Base-by-base conservation (phyloP, 148 eudicot genomes). In the Chenopodium berlandieri region DNA sequence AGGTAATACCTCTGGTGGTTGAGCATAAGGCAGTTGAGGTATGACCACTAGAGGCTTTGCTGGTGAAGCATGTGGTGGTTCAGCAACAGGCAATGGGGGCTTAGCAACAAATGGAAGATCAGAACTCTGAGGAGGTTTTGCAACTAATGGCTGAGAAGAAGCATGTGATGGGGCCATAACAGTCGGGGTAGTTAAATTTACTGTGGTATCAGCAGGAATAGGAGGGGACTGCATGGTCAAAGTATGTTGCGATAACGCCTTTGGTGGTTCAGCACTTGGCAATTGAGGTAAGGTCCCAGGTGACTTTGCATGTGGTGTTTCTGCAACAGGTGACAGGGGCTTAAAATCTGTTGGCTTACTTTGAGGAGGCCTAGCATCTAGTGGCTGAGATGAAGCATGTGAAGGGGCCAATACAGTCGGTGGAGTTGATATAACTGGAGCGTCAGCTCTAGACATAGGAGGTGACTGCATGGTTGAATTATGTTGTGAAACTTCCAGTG, bases 91-190 rank as follows among this genome's bases (percentile, higher is more conserved):
- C 60, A 80, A 72, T 71, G 64, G 73, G 34, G 78, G 80, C 48
- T 25, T 16, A 75, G 86, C 83, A 50, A 83, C 60, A 47, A 77
- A 50, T 70, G 86, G 86, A 58, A 75, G 70, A 60, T 82, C 52
- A 19, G 80, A 46, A 76, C 76, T n/a, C 77, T 67, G 50, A 81
- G 84, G 83, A 58, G 84, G 78, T 52, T 23, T 34, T 72, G 78
- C 75, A 64, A 20, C 30, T 40, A 76, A 82, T 34, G 72, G 79
- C 22, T 11, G 75, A 66, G 86, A 9, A 23, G 78, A 71, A 74
- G 67, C 46, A 64, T 75, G 63, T 17, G 73, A 48, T 23, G 79
- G 79, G 20, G 52, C 46, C 68, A 69, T 20, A 62, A 22, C 66
- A 62, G 27, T n/a, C 9, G 25, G 27, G 5, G 66, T 27, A 62